Base-by-base conservation (phyloP, 2,329 filamentous ascomycete species). In the Aspergillus nomiae region DNA sequence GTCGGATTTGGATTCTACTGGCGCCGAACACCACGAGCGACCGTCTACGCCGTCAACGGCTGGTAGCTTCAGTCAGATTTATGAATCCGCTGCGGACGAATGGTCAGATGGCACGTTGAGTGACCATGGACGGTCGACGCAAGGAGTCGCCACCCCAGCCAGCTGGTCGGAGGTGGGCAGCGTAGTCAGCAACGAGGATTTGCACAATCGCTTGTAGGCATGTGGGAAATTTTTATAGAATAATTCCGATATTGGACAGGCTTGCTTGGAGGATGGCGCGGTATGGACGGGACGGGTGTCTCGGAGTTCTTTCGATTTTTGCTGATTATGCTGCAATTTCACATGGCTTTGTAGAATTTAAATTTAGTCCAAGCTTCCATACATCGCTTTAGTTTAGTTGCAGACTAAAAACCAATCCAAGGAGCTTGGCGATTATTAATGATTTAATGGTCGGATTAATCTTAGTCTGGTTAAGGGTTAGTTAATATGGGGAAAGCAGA, bases 141-240 rank as follows among this genome's bases (percentile, higher is more conserved):
- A 70, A n/a, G 74, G 75, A 11, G 63, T 71, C 46, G 67, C 69
- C 61, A 81, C 79, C 26, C 78, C 79, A 19, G 72, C 73, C 53
- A 80, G 78, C 66, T 81, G 79, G 79, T 81, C 79, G 41, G 79
- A 81, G 59, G 71, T 81, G 50, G 79, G 78, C 16, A 81, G 79
- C 63, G 78, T 80, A 56, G 67, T 80, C 30, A 81, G 79, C 68
- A 73, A 73, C 41, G 77, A 80, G 59, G 77, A 81, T 65, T 72
- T 69, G 46, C 69, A 71, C 34, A 68, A 74, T 64, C 70, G 69
- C 53, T n/a, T 32, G 36, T 58, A 56, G 10, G 53, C 19, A 32
- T 30, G 28, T 41, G 38, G 28, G n/a, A 2, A 14, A 41, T n/a
- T 10, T 60, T 24, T 61, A 60, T 60, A 60, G 45, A 61, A 36